Evolutionary conservation across 805 yeast genomes (phyloP).

Genomic region (Lachancea mirantina): DNA sequence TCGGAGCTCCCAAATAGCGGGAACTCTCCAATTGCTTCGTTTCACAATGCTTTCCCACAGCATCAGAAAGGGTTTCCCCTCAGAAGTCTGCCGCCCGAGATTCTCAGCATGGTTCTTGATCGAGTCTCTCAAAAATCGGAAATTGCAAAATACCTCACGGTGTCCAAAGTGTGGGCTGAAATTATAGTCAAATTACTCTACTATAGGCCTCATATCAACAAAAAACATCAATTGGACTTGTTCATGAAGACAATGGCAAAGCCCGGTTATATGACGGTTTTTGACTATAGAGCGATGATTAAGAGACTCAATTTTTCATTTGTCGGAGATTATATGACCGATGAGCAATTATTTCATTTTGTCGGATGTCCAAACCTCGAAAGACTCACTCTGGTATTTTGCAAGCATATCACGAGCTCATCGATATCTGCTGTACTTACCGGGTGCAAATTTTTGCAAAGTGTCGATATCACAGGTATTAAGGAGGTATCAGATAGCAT

Average conservation of each 20-base stretch:
- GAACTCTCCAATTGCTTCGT: too few relatives aligned
- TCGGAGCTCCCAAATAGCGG: too few relatives aligned
- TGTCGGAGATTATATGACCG: slow-evolving; percentile 61
- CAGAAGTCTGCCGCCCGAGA: slow-evolving; percentile 43
- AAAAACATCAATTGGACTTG: slow-evolving; percentile 46
- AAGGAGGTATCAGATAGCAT: slow-evolving; percentile 62
- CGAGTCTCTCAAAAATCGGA: slow-evolving; percentile 54
- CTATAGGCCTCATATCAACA: slow-evolving; percentile 73
- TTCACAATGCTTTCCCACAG: too few relatives aligned
- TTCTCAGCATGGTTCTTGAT: slow-evolving; percentile 59
- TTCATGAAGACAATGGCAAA: slow-evolving; percentile 29
- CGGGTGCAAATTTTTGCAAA: slow-evolving; percentile 66
- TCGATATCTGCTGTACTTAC: slow-evolving; percentile 57
- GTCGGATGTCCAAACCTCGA: slow-evolving; percentile 71
- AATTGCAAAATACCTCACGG: slow-evolving; percentile 54
- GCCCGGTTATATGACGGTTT: slow-evolving; percentile 37
- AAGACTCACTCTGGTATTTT: slow-evolving; percentile 77
- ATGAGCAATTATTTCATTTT: slow-evolving; percentile 52
- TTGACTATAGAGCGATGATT: slow-evolving; percentile 63
- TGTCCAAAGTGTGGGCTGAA: slow-evolving; percentile 75
- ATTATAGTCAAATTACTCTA: slow-evolving; percentile 73
- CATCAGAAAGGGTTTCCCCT: slow-evolving; percentile 21
- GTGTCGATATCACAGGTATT: slow-evolving; percentile 82
- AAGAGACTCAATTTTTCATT: slow-evolving; percentile 75
- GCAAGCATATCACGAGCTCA: slow-evolving; percentile 52